Evolutionary conservation across 768 basidiomycete genomes (phyloP).

Genomic region (Suillus spraguei): DNA sequence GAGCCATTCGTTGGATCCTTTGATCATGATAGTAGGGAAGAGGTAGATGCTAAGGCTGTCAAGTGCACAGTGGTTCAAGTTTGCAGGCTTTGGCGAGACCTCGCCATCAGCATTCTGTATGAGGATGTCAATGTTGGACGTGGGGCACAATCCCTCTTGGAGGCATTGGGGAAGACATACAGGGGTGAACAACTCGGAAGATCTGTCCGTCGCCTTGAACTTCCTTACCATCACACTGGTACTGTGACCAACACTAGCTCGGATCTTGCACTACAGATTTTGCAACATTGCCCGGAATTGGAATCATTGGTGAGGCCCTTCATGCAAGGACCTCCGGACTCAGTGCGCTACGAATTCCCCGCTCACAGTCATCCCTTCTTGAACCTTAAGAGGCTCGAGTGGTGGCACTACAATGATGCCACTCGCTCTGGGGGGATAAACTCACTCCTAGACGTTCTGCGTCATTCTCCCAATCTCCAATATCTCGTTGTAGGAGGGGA

Average conservation of each 20-base stretch:
- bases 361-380: slow-evolving; percentile 46
- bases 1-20: slow-evolving; percentile 47
- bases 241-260: slow-evolving; percentile 35
- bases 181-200: slow-evolving; percentile 22
- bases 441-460: slow-evolving; percentile 54
- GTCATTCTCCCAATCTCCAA: slow-evolving; percentile 52
- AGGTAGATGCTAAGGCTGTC: slow-evolving; percentile 34
- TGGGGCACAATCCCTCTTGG: slow-evolving; percentile 34
- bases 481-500: slow-evolving; percentile 60
- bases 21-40: slow-evolving; percentile 21
- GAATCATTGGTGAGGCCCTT: slow-evolving; percentile 58
- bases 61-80: slow-evolving; percentile 51
- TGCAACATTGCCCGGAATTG: slow-evolving; percentile 50
- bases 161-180: slow-evolving; percentile 26
- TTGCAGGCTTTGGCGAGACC: slow-evolving; percentile 56
- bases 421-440: slow-evolving; percentile 69
- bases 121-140: slow-evolving; percentile 50
- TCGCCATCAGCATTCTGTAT: slow-evolving; percentile 51
- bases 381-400: slow-evolving; percentile 63
- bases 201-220: slow-evolving; percentile 56
- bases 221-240: slow-evolving; percentile 58
- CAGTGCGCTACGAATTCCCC: slow-evolving; percentile 54
- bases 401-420: slow-evolving; percentile 63
- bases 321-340: slow-evolving; percentile 17
- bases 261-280: slow-evolving; percentile 46